Percentiles rank a stretch among this genome's conserved stretches.
Evolutionary conservation across 768 basidiomycete genomes (phyloP).

Genomic region (Pisolithus marmoratus): DNA sequence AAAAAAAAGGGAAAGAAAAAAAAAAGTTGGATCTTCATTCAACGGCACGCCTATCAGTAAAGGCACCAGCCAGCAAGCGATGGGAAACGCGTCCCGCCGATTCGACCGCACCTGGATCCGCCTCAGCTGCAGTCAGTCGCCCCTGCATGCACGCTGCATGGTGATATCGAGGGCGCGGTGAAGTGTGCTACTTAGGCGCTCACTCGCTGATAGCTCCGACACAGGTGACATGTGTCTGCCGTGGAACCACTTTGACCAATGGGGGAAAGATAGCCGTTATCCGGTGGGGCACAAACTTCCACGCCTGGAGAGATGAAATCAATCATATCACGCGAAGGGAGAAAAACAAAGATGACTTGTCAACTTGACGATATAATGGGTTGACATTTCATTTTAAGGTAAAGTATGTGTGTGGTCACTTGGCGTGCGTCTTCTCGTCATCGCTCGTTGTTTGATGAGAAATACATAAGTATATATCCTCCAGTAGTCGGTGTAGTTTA

Average conservation of each 20-base stretch:
- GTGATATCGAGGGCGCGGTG: not conserved
- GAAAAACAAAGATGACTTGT: not conserved
- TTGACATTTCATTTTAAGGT: not conserved
- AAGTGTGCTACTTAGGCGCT: not conserved
- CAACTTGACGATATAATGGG: not conserved
- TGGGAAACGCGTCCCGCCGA: no score
- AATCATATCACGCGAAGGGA: conserved; percentile 5
- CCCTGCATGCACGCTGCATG: no score
- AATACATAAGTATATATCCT: not conserved
- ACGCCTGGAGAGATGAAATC: conserved; percentile 6
- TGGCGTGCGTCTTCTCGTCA: conserved; percentile 1
- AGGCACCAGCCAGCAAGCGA: no score
- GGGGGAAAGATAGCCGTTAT: conserved; percentile 15
- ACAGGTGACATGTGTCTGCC: not conserved
- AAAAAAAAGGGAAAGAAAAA: not conserved
- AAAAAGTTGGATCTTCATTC: no score
- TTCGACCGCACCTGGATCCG: no score
- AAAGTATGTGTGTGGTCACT: not conserved
- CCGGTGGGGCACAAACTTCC: conserved; percentile 19
- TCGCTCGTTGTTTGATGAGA: not conserved
- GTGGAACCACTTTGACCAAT: conserved; percentile 4
- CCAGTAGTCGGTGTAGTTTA: not conserved
- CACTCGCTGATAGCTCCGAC: no score
- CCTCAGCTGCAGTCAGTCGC: no score
- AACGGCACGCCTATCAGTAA: no score